These are phyloP conservation scores for Jatropha curcas DNA, from an alignment of 345 rosid species.

Conservation along the genomic window DNA sequence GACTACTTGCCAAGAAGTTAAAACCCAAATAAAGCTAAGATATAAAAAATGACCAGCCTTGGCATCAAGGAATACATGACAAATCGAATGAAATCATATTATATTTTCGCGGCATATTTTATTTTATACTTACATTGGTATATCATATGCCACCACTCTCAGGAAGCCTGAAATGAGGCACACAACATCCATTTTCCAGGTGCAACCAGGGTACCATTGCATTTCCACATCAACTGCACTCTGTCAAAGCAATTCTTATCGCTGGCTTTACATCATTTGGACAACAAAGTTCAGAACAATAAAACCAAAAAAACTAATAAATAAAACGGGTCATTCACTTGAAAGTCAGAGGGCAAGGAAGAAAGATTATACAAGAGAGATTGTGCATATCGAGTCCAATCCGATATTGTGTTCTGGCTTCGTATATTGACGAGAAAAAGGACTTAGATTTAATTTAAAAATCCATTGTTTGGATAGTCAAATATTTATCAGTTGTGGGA, in stretches of 20 bases:
- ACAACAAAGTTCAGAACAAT: neutral
- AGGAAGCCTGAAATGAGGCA: constrained; percentile 81
- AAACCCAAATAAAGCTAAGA: too few relatives aligned
- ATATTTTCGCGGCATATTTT: too few relatives aligned
- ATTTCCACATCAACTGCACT: constrained; percentile 72
- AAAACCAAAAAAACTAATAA: neutral
- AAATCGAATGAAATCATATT: too few relatives aligned
- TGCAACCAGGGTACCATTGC: constrained; percentile 74
- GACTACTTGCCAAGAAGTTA: too few relatives aligned
- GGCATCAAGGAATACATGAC: too few relatives aligned
- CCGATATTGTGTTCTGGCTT: too few relatives aligned
- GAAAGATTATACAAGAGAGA: neutral
- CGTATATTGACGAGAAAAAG: too few relatives aligned
- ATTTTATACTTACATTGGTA: too few relatives aligned
- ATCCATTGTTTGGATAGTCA: too few relatives aligned
- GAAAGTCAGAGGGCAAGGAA: constrained; percentile 1
- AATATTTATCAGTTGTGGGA: too few relatives aligned
- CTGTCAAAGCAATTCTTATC: constrained; percentile 70
- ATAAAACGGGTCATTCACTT: neutral
- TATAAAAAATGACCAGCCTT: too few relatives aligned
- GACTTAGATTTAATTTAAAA: too few relatives aligned
- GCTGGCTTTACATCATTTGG: constrained; percentile 41
- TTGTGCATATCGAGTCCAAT: neutral
- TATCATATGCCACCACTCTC: constrained; percentile 70
- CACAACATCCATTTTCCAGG: constrained; percentile 95